Conservation (phyloP, 1,139 yeast species). For the Blastobotrys arbuscula region DNA sequence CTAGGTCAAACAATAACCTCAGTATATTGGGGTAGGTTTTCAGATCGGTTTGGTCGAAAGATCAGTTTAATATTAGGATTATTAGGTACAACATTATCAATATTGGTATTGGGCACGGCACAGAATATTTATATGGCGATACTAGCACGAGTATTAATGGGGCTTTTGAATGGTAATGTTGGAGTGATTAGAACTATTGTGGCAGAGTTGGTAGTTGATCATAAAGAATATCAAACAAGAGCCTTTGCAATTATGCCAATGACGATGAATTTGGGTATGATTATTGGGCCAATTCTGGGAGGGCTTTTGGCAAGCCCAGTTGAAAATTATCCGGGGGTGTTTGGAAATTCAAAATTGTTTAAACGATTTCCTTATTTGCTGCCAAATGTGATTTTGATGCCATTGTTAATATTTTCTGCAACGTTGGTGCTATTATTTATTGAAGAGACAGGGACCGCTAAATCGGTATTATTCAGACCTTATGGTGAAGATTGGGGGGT, state of each 20-base stretch:
- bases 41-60: conserved; percentile 52
- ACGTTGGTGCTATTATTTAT: conserved; percentile 44
- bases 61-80: conserved; percentile 47
- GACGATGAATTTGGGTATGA: conserved; percentile 50
- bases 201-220: conserved; percentile 51
- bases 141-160: conserved; percentile 46
- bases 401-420: conserved; percentile 34
- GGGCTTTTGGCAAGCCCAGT: conserved; percentile 36
- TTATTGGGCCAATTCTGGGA: conserved; percentile 46
- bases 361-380: conserved; percentile 50
- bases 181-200: conserved; percentile 55
- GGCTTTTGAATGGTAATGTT: conserved; percentile 54
- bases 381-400: conserved; percentile 53
- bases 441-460: conserved; percentile 47
- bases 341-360: conserved; percentile 30
- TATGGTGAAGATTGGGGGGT: conserved; percentile 40
- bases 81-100: conserved; percentile 44
- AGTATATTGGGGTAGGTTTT: conserved; percentile 52
- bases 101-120: conserved; percentile 49
- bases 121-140: conserved; percentile 47
- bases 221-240: conserved; percentile 50
- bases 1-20: conserved; percentile 48
- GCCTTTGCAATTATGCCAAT: conserved; percentile 56
- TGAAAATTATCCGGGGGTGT: conserved; percentile 23
- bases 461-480: conserved; percentile 41